phyloP scores from a whole-genome alignment of 176 grass and related monocot genomes.

The Avena sativa region DNA sequence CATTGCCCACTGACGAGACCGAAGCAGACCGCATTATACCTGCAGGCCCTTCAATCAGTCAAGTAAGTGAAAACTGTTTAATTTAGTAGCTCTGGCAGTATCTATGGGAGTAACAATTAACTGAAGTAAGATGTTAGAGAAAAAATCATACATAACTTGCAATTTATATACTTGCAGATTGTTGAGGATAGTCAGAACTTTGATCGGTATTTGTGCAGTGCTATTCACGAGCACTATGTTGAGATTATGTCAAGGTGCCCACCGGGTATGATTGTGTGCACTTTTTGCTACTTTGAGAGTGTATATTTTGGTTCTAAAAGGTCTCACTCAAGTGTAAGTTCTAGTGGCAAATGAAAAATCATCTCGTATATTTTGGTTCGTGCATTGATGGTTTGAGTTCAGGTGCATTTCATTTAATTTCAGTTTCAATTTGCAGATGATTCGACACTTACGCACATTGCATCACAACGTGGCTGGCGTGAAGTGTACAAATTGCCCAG shows the following conservation, averaged over 20 bases:
- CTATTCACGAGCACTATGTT: background rate
- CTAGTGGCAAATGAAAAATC: background rate
- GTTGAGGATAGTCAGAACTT: background rate
- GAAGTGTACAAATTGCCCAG: background rate
- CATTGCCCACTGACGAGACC: background rate
- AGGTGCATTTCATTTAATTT: background rate
- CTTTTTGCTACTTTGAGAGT: background rate
- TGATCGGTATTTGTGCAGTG: background rate
- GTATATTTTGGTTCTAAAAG: too few species aligned
- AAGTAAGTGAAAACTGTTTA: background rate
- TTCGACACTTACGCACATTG: fast-evolving
- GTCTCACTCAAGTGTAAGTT: background rate
- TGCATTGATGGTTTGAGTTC: background rate
- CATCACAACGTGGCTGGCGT: background rate
- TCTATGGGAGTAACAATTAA: background rate
- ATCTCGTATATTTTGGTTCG: background rate
- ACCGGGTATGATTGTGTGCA: background rate
- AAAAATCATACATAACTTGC: background rate
- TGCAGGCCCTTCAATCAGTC: background rate
- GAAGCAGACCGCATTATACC: background rate
- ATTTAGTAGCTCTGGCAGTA: background rate
- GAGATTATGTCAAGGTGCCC: background rate
- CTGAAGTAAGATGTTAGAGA: background rate
- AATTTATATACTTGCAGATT: background rate
- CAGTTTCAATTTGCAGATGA: background rate